phyloP scores from a whole-genome alignment of 257 asterid genomes.

The Prunella vulgaris region DNA sequence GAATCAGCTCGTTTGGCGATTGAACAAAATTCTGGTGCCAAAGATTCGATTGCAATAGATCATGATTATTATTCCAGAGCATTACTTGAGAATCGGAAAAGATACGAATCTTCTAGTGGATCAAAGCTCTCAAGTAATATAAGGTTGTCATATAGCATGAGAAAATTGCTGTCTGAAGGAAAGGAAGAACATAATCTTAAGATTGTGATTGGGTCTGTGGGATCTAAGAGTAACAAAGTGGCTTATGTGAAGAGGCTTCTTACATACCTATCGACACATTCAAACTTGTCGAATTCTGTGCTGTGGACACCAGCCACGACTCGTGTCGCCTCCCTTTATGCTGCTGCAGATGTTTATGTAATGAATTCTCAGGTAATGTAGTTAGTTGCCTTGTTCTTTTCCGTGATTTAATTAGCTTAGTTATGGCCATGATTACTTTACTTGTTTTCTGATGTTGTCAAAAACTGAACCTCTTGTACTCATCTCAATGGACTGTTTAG shows the following conservation, averaged over 20 bases:
- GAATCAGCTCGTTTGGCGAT: slow-evolving; percentile 64
- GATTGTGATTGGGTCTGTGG: slow-evolving; percentile 88
- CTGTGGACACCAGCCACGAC: slow-evolving; percentile 97
- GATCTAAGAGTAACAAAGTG: slow-evolving; percentile 88
- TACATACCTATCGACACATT: slow-evolving; percentile 43
- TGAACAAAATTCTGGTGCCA: slow-evolving; percentile 36
- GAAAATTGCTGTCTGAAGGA: slow-evolving; percentile 35
- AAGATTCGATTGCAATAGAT: slow-evolving; percentile 25
- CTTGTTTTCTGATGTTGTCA: not conserved
- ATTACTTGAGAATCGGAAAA: slow-evolving; percentile 39
- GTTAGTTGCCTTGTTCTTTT: not conserved
- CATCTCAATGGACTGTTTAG: no score
- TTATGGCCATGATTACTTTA: not conserved
- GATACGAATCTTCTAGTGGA: slow-evolving; percentile 20
- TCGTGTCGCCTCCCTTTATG: slow-evolving; percentile 85
- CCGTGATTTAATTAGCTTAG: not conserved
- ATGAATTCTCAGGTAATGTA: slow-evolving; percentile 94
- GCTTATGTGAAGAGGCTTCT: slow-evolving; percentile 75
- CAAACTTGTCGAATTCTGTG: slow-evolving; percentile 66
- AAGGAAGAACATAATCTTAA: slow-evolving; percentile 48
- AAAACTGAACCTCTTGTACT: no score
- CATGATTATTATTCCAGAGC: slow-evolving; percentile 54
- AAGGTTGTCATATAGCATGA: slow-evolving; percentile 20
- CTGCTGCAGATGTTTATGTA: slow-evolving; percentile 92
- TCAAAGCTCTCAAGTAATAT: slow-evolving; percentile 11